These are phyloP conservation scores for Umbelopsis vinacea DNA, from an alignment of 192 early-diverging fungal species.

Conservation along the genomic window DNA sequence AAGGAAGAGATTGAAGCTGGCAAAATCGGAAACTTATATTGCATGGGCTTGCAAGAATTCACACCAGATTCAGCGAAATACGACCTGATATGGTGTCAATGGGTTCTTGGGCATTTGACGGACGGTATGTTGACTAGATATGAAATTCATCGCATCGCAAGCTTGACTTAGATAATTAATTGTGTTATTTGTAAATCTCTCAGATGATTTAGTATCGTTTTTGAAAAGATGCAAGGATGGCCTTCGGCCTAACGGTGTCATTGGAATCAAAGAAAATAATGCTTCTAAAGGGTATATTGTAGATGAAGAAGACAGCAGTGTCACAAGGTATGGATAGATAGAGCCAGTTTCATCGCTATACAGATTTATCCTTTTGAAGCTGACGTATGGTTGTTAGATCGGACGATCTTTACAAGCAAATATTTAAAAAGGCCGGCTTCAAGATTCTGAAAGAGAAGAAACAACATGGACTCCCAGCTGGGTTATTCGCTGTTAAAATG, in stretches of 20 bases:
- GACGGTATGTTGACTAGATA: constrained; percentile 65
- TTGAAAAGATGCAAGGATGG: constrained; percentile 77
- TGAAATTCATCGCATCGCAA: background rate
- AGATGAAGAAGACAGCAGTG: constrained; percentile 84
- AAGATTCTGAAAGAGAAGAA: constrained; percentile 61
- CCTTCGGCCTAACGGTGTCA: constrained; percentile 68
- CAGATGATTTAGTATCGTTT: constrained; percentile 83
- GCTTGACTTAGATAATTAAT: background rate
- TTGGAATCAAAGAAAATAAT: constrained; percentile 95
- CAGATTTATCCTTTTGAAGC: background rate
- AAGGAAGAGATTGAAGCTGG: constrained; percentile 57
- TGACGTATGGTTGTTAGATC: constrained; percentile 44
- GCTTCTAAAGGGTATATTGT: constrained; percentile 64
- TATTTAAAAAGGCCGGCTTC: constrained; percentile 69
- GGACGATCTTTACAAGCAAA: constrained; percentile 56
- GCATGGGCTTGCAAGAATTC: constrained; percentile 85
- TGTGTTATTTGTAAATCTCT: background rate
- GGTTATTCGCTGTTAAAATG: constrained; percentile 74
- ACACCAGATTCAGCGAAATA: constrained; percentile 68
- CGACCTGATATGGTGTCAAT: constrained; percentile 98
- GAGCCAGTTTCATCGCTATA: constrained; percentile 6
- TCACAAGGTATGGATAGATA: constrained; percentile 56
- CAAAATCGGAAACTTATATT: constrained; percentile 68
- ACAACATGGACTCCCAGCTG: constrained; percentile 72
- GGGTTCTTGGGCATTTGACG: constrained; percentile 93